Conservation (phyloP, 1,139 yeast species). For the Zygoascus hellenicus region DNA sequence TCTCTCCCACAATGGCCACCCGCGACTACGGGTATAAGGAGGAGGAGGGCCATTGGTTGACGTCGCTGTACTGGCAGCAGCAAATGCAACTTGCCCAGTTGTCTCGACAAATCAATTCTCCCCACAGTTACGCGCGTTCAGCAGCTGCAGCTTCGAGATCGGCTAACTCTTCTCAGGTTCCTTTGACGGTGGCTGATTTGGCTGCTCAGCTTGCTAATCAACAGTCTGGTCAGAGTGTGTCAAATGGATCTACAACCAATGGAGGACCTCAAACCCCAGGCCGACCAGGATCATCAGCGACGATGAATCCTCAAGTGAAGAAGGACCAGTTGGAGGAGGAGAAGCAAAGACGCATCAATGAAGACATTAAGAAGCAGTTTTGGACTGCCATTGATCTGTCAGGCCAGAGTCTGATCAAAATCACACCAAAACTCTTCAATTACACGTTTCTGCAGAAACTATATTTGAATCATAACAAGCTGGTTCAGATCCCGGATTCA, state of each 20-base stretch:
- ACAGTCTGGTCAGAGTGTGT: slow-evolving; percentile 19
- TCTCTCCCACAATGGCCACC: slow-evolving; percentile 3
- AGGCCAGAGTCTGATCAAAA: slow-evolving; percentile 73
- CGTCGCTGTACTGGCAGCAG: slow-evolving; percentile 75
- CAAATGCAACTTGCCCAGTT: slow-evolving; percentile 76
- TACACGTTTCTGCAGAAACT: slow-evolving; percentile 83
- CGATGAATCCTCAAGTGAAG: slow-evolving; percentile 29
- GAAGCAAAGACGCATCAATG: slow-evolving; percentile 68
- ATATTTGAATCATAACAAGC: slow-evolving; percentile 80
- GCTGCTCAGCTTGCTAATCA: slow-evolving; percentile 35
- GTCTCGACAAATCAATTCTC: slow-evolving; percentile 64
- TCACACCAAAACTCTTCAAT: slow-evolving; percentile 70
- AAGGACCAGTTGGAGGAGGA: slow-evolving; percentile 72
- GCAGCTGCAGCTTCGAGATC: slow-evolving; percentile 70
- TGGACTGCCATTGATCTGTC: slow-evolving; percentile 95
- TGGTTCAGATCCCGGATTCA: slow-evolving; percentile 61
- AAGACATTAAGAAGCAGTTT: slow-evolving; percentile 66
- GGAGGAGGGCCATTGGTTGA: slow-evolving; percentile 26
- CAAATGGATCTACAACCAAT: slow-evolving; percentile 31
- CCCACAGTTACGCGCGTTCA: slow-evolving; percentile 88
- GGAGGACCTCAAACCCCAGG: slow-evolving; percentile 36
- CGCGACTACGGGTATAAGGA: slow-evolving; percentile 12
- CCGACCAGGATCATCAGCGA: slow-evolving; percentile 24
- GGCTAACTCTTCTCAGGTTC: slow-evolving; percentile 15
- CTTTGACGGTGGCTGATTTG: slow-evolving; percentile 33